These are phyloP conservation scores for Arthrinium phaeospermum DNA, from an alignment of 2,329 filamentous ascomycete genomes.

Conservation along the genomic window DNA sequence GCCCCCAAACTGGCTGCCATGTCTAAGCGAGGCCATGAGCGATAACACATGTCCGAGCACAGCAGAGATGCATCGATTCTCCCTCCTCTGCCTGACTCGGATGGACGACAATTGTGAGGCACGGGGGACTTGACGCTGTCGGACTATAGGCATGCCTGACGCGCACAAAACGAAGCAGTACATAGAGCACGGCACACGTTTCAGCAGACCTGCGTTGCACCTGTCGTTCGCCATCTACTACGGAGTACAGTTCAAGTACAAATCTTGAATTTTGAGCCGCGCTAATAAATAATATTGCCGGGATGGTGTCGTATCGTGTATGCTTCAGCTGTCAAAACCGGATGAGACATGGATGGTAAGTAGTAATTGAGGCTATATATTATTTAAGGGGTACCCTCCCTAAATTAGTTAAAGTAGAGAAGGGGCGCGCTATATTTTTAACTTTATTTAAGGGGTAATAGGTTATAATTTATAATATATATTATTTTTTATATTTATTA, in stretches of 20 bases:
- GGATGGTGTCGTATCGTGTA: background rate
- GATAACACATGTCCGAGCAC: background rate
- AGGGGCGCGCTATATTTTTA: too few relatives aligned
- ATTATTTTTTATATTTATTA: too few relatives aligned
- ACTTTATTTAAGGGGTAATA: too few relatives aligned
- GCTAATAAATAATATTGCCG: background rate
- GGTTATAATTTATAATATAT: too few relatives aligned
- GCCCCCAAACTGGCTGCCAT: background rate
- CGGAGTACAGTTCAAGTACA: too few relatives aligned
- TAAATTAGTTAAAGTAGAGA: too few relatives aligned
- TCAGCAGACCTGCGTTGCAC: background rate
- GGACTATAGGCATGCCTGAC: background rate
- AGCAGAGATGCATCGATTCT: background rate
- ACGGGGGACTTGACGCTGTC: background rate
- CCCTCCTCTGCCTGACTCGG: background rate
- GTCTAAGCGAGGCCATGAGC: background rate
- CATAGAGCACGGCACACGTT: background rate
- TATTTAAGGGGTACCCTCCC: too few relatives aligned
- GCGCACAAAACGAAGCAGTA: background rate
- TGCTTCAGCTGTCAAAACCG: background rate
- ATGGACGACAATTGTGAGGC: background rate
- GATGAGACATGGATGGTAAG: background rate
- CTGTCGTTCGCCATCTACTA: background rate
- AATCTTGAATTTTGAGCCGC: background rate
- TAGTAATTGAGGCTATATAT: too few relatives aligned